A percentile compares a stretch with the other conserved stretches of the same genome.
phyloP scores from a whole-genome alignment of 108 stramenopile genomes.

The Cyclotella atomus region DNA sequence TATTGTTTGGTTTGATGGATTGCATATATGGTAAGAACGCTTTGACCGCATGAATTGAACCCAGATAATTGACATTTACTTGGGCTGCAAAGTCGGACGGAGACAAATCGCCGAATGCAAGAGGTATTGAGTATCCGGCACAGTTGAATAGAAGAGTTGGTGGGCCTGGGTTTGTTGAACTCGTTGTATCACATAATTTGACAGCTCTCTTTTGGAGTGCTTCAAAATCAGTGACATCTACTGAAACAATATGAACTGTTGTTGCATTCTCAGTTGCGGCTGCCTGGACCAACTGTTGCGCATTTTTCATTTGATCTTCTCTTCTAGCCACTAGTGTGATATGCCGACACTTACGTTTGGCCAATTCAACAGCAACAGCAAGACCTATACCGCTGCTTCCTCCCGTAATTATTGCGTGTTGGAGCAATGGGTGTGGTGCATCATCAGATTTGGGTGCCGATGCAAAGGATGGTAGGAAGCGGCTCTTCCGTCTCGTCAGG shows the following conservation, averaged over 20 bases:
- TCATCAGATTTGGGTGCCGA: not conserved
- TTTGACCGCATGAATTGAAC: conserved; percentile 68
- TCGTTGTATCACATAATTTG: conserved; percentile 15
- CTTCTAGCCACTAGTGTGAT: conserved; percentile 83
- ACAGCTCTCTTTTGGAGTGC: conserved; percentile 49
- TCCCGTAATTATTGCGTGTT: conserved; percentile 85
- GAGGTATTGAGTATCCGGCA: conserved; percentile 77
- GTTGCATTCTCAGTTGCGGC: conserved; percentile 23
- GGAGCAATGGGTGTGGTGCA: conserved; percentile 26
- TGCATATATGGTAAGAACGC: conserved; percentile 86
- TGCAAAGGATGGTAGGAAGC: conserved; percentile 25
- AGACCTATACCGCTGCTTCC: conserved; percentile 89
- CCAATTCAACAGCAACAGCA: conserved; percentile 69
- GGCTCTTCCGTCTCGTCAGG: conserved; percentile 52
- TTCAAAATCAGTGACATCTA: conserved; percentile 65
- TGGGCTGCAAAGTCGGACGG: conserved; percentile 58
- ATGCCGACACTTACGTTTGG: conserved; percentile 51
- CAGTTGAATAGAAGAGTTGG: conserved; percentile 72
- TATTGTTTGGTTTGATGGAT: conserved; percentile 13
- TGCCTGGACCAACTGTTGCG: conserved; percentile 49
- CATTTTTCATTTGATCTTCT: conserved; percentile 60
- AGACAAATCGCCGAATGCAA: conserved; percentile 59
- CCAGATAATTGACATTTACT: conserved; percentile 79
- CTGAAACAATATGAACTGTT: conserved; percentile 53
- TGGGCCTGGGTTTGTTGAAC: conserved; percentile 25